A percentile compares a stretch with the other conserved stretches of the same genome.
phyloP scores from a whole-genome alignment of 345 rosid genomes.

The Syzygium aqueum region DNA sequence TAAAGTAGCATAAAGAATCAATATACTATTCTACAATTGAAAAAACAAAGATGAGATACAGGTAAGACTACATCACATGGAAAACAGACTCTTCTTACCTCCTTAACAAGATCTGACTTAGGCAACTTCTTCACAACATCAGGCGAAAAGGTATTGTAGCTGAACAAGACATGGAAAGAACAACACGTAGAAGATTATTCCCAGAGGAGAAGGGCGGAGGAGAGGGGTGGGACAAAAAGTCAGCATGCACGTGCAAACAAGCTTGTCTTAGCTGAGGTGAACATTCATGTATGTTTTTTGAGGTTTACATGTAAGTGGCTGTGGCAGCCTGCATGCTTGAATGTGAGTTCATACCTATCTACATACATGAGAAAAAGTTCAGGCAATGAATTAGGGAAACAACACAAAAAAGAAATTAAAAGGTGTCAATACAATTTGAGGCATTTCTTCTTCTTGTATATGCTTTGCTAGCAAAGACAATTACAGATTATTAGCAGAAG shows the following conservation, averaged over 20 bases:
- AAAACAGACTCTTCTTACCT: slow-evolving; percentile 32
- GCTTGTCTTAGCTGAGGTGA: neutral
- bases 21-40: neutral
- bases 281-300: neutral
- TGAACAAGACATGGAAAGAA: slow-evolving; percentile 17
- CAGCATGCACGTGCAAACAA: neutral
- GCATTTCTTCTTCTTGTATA: neutral
- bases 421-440: neutral
- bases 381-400: neutral
- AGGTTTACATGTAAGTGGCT: neutral
- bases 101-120: slow-evolving; percentile 67
- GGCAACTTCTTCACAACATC: slow-evolving; percentile 76
- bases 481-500: neutral
- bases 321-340: neutral
- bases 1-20: neutral
- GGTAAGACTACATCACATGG: neutral
- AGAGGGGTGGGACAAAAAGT: neutral
- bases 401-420: neutral
- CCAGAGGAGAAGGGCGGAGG: neutral
- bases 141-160: slow-evolving; percentile 81
- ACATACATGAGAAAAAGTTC: neutral
- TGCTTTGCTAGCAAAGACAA: neutral
- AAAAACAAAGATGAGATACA: neutral
- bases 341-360: neutral
- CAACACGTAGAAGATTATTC: neutral